Base-by-base conservation (phyloP, 176 grass and related monocot species). In the Carex pumila region DNA sequence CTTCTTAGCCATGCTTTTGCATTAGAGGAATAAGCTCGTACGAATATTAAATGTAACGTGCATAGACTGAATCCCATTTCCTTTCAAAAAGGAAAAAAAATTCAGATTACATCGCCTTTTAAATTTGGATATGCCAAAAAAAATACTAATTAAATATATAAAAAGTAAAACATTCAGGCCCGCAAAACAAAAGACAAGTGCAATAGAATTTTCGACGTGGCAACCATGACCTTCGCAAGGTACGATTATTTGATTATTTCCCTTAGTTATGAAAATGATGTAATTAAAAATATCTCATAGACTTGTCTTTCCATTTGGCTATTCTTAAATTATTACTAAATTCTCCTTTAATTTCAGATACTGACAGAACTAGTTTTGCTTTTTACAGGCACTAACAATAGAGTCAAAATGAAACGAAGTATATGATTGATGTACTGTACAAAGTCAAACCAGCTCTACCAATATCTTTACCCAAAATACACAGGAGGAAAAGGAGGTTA, bases 11-110 rank as follows among this genome's bases (percentile, higher is more conserved):
- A 61, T 80, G 17, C 31, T 57, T 61, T 81, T 81, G 79, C 32
- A 45, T 63, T 43, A 30, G 79, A 81, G 58, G 79, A 81, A 63
- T 81, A 81, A 81, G 79, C 79, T 63, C 17, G 37, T 21, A 63
- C 37, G 14, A 62, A 21, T 81, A 60, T 81, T 81, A 81, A 81
- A 62, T 81, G 32, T 47, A n/a, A 64, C 79, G 79, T 45, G 58
- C 79, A 62, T 31, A 65, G 79, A 25, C 57, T 63, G 18, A 62
- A 25, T 81, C 34, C 14, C 79, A 21, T 81, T 81, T 81, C 47
- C 2, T 25, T 81, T 81, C 32, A 64, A 64, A 80, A 47, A 64
- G 30, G 49, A 45, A 45, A 45, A 64, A 45, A 45, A 45, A 81
- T 81, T 45, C 32, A 43, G 56, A 81, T 17, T 81, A 12, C 79